Evolutionary conservation across 2,329 filamentous ascomycete genomes (phyloP), one percentile per base, ranked within the genome.

Genomic region (Ceratocystiopsis sp.): DNA sequence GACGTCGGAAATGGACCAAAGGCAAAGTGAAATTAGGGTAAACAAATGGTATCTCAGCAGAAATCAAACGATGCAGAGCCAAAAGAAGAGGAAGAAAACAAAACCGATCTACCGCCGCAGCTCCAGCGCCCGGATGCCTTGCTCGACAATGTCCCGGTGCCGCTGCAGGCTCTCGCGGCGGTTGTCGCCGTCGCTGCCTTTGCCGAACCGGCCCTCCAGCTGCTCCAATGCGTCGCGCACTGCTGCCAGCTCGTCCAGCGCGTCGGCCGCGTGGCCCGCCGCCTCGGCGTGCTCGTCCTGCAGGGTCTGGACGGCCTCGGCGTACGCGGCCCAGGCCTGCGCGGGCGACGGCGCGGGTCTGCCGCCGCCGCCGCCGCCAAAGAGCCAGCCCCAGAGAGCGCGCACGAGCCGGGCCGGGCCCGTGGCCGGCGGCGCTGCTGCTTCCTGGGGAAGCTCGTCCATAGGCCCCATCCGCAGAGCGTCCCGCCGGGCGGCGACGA

Each of bases 401-500:
- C 14, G 21, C 2, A 37, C 21, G 16, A 15, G 18, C 7, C 36
- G 18, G 1, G 16, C 11, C n/a, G 32, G 37, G 15, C 10, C 18
- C 32, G 34, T 42, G 15, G 35, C 32, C 16, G 9, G 19, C 19
- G 7, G 19, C 19, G 7, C 2, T 18, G 32, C 14, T 5, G 32
- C 4, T 34, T 34, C 37, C 15, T 25, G 4, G 16, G 11, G 14
- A 4, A 17, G 11, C 15, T 35, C 17, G 18, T 21, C 19, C 7
- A 7, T 7, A 7, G 19, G 19, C 4, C 19, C 19, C n/a, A n/a
- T 21, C 15, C 17, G 8, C 29, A 34, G 2, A n/a, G n/a, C 21
- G 44, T 78, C 75, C 37, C 75, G 75, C 45, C 71, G 65, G 14
- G 66, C 67, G 40, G 73, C 69, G 2, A 78, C 73, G 44, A 86